Conservation (phyloP, 495 filamentous ascomycete species). For the Pyrenula aspistea region DNA sequence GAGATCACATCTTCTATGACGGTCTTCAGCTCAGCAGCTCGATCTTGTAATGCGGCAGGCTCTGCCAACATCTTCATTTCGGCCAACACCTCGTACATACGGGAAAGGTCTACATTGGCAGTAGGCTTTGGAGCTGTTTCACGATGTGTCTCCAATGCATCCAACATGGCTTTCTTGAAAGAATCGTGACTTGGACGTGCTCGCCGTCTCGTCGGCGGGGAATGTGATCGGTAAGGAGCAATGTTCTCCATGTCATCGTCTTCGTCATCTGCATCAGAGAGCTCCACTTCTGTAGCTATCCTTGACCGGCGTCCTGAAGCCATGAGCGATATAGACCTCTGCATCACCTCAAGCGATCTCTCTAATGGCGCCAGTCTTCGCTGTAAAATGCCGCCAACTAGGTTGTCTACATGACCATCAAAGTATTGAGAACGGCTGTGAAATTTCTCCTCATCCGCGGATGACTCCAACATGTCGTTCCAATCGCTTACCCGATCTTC, state of each 20-base stretch:
- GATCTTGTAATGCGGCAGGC: background rate
- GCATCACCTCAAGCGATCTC: constrained; percentile 60
- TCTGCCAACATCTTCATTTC: background rate
- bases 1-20: constrained; percentile 34
- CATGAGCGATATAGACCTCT: constrained; percentile 47
- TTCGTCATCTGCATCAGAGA: constrained; percentile 93
- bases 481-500: constrained; percentile 74
- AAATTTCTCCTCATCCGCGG: constrained; percentile 70
- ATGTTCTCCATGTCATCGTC: constrained; percentile 55
- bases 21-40: constrained; percentile 25
- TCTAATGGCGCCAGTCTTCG: constrained; percentile 68
- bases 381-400: constrained; percentile 70
- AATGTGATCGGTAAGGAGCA: constrained; percentile 34
- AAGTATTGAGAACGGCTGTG: constrained; percentile 67
- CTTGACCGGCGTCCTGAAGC: constrained; percentile 34
- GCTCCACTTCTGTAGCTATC: constrained; percentile 48
- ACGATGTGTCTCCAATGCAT: constrained; percentile 56
- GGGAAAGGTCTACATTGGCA: background rate
- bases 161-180: constrained; percentile 66
- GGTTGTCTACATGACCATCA: constrained; percentile 71
- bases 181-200: constrained; percentile 67
- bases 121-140: constrained; percentile 13
- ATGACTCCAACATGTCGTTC: constrained; percentile 68
- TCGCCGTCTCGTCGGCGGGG: constrained; percentile 52
- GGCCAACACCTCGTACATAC: background rate